These are phyloP conservation scores for Penicillium corylophilum DNA, from an alignment of 2,329 filamentous ascomycete species.

Conservation along the genomic window DNA sequence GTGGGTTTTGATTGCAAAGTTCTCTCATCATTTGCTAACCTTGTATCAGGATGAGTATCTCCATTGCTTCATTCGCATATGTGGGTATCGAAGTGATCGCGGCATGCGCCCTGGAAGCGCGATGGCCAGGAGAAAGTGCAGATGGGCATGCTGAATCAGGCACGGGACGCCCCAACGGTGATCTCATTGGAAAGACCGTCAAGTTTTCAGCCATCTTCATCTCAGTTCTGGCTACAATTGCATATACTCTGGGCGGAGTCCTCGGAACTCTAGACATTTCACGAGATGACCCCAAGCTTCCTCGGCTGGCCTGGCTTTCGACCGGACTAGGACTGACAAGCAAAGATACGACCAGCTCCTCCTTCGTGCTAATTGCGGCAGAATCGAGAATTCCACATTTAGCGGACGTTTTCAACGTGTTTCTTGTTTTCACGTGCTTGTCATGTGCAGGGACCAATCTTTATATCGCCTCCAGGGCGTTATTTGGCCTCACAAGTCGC, in stretches of 20 bases:
- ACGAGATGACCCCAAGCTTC: slow-evolving; percentile 23
- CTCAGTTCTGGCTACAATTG: slow-evolving; percentile 24
- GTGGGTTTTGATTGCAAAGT: slow-evolving; percentile 15
- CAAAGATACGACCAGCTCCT: slow-evolving; percentile 11
- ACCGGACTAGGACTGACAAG: not conserved
- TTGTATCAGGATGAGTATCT: slow-evolving; percentile 27
- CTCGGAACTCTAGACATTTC: slow-evolving; percentile 28
- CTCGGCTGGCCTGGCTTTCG: slow-evolving; percentile 18
- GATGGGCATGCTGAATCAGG: not conserved
- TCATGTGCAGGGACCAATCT: slow-evolving; percentile 36
- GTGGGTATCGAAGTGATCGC: slow-evolving; percentile 36
- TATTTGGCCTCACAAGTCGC: slow-evolving; percentile 31
- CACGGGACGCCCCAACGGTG: not conserved
- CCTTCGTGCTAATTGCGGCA: slow-evolving; percentile 26
- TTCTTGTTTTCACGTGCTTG: slow-evolving; percentile 31
- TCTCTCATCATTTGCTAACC: not conserved
- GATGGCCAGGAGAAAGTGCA: slow-evolving; percentile 10
- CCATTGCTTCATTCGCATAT: slow-evolving; percentile 32
- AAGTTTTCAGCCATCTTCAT: slow-evolving; percentile 33
- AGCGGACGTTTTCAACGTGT: slow-evolving; percentile 26
- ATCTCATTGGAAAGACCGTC: slow-evolving; percentile 13
- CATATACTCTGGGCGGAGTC: slow-evolving; percentile 28
- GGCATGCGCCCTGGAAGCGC: slow-evolving; percentile 36
- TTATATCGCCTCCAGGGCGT: slow-evolving; percentile 35
- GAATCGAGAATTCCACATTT: slow-evolving; percentile 21